Evolutionary conservation across 2,329 filamentous ascomycete genomes (phyloP).

Genomic region (Alternaria brassicicola): DNA sequence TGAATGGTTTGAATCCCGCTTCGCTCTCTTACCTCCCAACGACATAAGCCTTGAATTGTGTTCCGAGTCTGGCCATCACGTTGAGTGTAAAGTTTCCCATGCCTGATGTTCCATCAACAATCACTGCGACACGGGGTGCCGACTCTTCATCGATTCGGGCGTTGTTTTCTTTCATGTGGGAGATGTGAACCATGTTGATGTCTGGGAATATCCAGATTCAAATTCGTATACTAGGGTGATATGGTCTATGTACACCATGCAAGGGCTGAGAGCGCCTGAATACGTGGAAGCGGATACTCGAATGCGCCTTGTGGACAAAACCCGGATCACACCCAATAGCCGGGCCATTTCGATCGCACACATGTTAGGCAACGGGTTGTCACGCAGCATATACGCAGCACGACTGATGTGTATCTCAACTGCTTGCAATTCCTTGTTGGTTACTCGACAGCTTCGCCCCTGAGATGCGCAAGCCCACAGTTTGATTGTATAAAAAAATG

Average conservation of each 20-base stretch:
- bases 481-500: not conserved
- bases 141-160: slow-evolving; percentile 49
- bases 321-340: not conserved
- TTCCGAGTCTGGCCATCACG: slow-evolving; percentile 27
- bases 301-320: not conserved
- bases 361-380: not conserved
- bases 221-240: not conserved
- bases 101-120: slow-evolving; percentile 56
- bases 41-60: slow-evolving; percentile 51
- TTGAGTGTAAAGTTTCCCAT: slow-evolving; percentile 52
- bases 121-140: slow-evolving; percentile 50
- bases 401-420: not conserved
- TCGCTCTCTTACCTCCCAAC: slow-evolving; percentile 52
- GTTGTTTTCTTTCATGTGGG: slow-evolving; percentile 32
- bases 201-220: not conserved
- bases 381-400: not conserved
- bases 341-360: not conserved
- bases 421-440: not conserved
- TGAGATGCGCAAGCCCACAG: not conserved
- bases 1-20: slow-evolving; percentile 39
- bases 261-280: not conserved
- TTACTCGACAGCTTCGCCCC: not conserved
- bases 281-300: not conserved
- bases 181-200: not conserved
- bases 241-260: not conserved